phyloP scores from a whole-genome alignment of 257 asterid genomes.

The Nicotiana tabacum region DNA sequence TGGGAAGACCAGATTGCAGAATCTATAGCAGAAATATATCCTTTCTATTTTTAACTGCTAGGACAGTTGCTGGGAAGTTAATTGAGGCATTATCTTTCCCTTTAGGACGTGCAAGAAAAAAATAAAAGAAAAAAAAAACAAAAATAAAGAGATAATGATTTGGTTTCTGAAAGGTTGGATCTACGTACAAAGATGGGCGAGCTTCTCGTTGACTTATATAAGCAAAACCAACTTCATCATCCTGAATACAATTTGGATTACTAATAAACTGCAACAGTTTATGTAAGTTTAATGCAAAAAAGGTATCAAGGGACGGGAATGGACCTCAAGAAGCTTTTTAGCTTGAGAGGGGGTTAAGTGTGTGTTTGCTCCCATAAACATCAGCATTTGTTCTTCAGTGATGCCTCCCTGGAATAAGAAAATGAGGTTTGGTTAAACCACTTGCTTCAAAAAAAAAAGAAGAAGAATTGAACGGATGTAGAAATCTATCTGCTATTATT shows the following conservation, averaged over 20 bases:
- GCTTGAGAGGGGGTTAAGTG: conserved; percentile 66
- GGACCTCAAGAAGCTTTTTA: conserved; percentile 77
- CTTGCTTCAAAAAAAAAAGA: not conserved
- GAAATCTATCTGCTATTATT: not conserved
- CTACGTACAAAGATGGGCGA: conserved; percentile 81
- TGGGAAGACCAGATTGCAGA: not conserved
- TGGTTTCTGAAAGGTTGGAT: conserved; percentile 18
- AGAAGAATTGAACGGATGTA: not conserved
- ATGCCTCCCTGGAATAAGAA: conserved; percentile 70
- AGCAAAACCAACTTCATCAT: conserved; percentile 87
- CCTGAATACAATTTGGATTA: conserved; percentile 44
- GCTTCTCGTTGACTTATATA: conserved; percentile 91
- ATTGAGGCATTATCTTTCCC: not conserved
- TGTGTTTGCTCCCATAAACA: conserved; percentile 88
- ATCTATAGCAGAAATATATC: not conserved
- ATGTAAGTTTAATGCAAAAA: not conserved
- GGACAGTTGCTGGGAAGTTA: not conserved
- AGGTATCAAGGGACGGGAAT: conserved; percentile 1
- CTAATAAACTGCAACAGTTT: conserved; percentile 4
- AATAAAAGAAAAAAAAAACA: not conserved
- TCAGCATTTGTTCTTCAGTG: conserved; percentile 98
- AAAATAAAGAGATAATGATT: not conserved
- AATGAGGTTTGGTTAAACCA: not conserved
- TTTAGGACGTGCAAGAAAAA: not conserved
- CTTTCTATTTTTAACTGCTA: not conserved